Conservation (phyloP, 768 basidiomycete genomes). For the Tephrocybe rancida region DNA sequence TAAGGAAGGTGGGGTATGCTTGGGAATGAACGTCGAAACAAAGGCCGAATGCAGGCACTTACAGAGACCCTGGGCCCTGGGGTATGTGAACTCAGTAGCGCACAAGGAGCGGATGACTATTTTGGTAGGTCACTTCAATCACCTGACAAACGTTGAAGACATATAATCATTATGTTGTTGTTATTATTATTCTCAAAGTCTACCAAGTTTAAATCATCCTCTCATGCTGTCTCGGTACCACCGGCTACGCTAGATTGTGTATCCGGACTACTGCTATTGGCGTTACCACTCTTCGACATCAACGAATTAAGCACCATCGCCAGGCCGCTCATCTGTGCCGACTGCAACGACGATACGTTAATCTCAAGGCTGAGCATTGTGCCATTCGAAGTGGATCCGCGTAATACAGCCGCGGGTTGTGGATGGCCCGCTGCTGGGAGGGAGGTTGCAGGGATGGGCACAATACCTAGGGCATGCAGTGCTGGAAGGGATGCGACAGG, state of each 20-base stretch:
- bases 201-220: neutral
- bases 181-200: too few relatives aligned
- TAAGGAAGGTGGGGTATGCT: too few relatives aligned
- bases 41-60: too few relatives aligned
- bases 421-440: slow-evolving; percentile 55
- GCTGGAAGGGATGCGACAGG: slow-evolving; percentile 66
- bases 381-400: slow-evolving; percentile 72
- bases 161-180: too few relatives aligned
- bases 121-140: too few relatives aligned
- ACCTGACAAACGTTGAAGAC: too few relatives aligned
- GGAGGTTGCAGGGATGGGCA: slow-evolving; percentile 63
- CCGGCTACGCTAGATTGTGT: neutral
- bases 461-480: slow-evolving; percentile 73
- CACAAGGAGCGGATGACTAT: too few relatives aligned
- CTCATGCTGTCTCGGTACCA: neutral
- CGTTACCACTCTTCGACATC: slow-evolving; percentile 46
- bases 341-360: slow-evolving; percentile 72
- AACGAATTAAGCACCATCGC: slow-evolving; percentile 72
- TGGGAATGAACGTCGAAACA: too few relatives aligned
- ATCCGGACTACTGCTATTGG: slow-evolving; percentile 1
- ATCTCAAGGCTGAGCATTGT: slow-evolving; percentile 77
- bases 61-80: too few relatives aligned
- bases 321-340: slow-evolving; percentile 76
- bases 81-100: too few relatives aligned
- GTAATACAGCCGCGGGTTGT: slow-evolving; percentile 76